A percentile compares a stretch with the other conserved stretches of the same genome.
phyloP scores from a whole-genome alignment of 2,329 filamentous ascomycete genomes.

The Verticillium klebahnii region DNA sequence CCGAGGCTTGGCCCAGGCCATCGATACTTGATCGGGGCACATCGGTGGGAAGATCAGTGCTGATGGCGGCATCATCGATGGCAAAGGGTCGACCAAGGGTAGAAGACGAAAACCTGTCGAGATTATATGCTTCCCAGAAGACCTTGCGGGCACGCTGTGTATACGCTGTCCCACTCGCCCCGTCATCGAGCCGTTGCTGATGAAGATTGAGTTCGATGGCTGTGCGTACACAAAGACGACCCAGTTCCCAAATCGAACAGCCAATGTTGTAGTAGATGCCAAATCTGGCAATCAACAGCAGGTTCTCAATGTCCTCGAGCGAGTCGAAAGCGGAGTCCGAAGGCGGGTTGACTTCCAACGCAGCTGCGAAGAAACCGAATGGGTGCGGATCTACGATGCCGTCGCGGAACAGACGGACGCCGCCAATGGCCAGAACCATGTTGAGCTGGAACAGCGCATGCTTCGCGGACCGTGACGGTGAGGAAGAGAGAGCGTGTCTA shows the following conservation, averaged over 20 bases:
- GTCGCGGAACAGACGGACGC: slow-evolving; percentile 3
- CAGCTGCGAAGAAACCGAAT: slow-evolving; percentile 9
- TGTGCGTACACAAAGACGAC: slow-evolving; percentile 4
- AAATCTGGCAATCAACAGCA: slow-evolving; percentile 6
- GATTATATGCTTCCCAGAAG: slow-evolving; percentile 6
- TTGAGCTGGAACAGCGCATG: slow-evolving; percentile 1
- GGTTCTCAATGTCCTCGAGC: slow-evolving; percentile 6
- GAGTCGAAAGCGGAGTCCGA: slow-evolving; percentile 1
- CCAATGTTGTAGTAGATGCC: slow-evolving; percentile 9
- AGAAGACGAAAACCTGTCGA: slow-evolving; percentile 7
- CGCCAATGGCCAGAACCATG: slow-evolving; percentile 8
- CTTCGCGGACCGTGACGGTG: not conserved
- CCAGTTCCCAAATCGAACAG: slow-evolving; percentile 9
- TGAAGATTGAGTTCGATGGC: slow-evolving; percentile 6
- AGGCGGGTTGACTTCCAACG: slow-evolving; percentile 4
- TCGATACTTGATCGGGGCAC: not conserved
- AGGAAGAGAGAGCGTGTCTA: not conserved
- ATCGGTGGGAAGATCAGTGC: not conserved
- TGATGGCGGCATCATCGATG: slow-evolving; percentile 4
- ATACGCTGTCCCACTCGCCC: not conserved
- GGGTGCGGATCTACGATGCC: slow-evolving; percentile 2
- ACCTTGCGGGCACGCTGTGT: slow-evolving; percentile 1
- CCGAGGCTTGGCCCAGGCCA: too few species aligned
- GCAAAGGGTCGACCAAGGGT: slow-evolving; percentile 7
- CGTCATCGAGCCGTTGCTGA: not conserved